These are phyloP conservation scores for Irpex sp. DNA, from an alignment of 1,284 basidiomycete species.

Conservation along the genomic window DNA sequence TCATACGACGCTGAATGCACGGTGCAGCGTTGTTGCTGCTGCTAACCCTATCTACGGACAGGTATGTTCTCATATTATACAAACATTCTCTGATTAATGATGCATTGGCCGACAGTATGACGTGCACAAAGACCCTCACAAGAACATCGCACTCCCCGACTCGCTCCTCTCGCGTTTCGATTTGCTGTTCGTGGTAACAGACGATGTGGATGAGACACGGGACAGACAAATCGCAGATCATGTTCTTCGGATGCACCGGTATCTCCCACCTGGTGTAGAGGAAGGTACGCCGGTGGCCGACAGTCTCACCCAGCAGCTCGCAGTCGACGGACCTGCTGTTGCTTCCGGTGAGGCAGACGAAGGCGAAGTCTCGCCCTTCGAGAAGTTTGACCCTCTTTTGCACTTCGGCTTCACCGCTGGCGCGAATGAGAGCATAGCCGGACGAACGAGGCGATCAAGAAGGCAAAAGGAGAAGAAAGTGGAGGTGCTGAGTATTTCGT, in stretches of 20 bases:
- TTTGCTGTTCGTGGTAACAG: constrained; percentile 95
- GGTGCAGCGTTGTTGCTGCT: constrained; percentile 96
- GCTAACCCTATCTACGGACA: constrained; percentile 99
- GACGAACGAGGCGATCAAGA: constrained; percentile 38
- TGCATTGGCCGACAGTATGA: constrained; percentile 66
- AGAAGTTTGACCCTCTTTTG: constrained; percentile 94
- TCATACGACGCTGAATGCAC: constrained; percentile 95
- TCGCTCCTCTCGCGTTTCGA: constrained; percentile 99
- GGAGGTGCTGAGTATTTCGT: constrained; percentile 89
- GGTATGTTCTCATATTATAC: constrained; percentile 37
- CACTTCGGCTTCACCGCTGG: constrained; percentile 69
- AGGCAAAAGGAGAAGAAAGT: constrained; percentile 59
- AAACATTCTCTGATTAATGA: not conserved
- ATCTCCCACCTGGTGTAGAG: constrained; percentile 93
- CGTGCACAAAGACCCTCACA: constrained; percentile 98
- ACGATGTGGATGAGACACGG: constrained; percentile 93
- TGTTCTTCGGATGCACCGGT: constrained; percentile 95
- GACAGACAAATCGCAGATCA: constrained; percentile 97
- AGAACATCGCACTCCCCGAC: constrained; percentile 97
- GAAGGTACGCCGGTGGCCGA: constrained; percentile 90
- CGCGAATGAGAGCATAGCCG: constrained; percentile 14
- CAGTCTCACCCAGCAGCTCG: constrained; percentile 81
- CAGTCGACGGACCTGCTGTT: constrained; percentile 70
- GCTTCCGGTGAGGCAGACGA: constrained; percentile 42
- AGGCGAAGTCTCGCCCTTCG: constrained; percentile 78